Conservation (phyloP, 1,139 yeast species). For the Saccharomyces hybrid region DNA sequence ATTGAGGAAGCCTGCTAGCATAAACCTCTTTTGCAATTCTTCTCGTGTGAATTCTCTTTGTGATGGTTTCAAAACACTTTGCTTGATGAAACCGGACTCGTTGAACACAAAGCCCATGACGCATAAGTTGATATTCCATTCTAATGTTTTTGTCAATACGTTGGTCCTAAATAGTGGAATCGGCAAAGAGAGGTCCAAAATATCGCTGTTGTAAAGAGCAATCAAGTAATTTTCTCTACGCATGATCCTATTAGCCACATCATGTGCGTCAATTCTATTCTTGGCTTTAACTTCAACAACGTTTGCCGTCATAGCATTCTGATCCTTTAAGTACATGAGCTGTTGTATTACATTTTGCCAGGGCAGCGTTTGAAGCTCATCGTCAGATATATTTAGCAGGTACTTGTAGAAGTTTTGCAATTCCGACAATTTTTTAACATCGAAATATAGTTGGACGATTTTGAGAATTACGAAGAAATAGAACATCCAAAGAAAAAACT, state of each 20-base stretch:
- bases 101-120: conserved; percentile 81
- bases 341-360: conserved; percentile 87
- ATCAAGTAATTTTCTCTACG: conserved; percentile 87
- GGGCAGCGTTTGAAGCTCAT: conserved; percentile 83
- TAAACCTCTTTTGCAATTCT: conserved; percentile 70
- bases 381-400: conserved; percentile 61
- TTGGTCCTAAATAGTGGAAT: conserved; percentile 33
- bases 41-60: conserved; percentile 60
- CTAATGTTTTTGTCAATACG: conserved; percentile 75
- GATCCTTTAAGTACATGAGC: conserved; percentile 65
- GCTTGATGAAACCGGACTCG: conserved; percentile 75
- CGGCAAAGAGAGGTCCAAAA: conserved; percentile 60
- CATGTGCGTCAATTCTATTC: conserved; percentile 79
- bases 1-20: conserved; percentile 80
- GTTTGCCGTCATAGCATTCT: conserved; percentile 53
- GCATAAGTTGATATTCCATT: conserved; percentile 88
- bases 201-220: conserved; percentile 74
- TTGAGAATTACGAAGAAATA: conserved; percentile 49
- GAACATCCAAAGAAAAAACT: conserved; percentile 58
- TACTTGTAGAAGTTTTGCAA: conserved; percentile 38
- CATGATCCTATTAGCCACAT: conserved; percentile 92
- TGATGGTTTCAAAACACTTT: conserved; percentile 60
- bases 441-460: conserved; percentile 51
- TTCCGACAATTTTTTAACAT: conserved; percentile 32
- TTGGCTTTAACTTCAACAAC: conserved; percentile 59